Percentiles rank a stretch among this genome's conserved stretches.
phyloP scores from a whole-genome alignment of 306 rosid species.

The Nissolia schottii region DNA sequence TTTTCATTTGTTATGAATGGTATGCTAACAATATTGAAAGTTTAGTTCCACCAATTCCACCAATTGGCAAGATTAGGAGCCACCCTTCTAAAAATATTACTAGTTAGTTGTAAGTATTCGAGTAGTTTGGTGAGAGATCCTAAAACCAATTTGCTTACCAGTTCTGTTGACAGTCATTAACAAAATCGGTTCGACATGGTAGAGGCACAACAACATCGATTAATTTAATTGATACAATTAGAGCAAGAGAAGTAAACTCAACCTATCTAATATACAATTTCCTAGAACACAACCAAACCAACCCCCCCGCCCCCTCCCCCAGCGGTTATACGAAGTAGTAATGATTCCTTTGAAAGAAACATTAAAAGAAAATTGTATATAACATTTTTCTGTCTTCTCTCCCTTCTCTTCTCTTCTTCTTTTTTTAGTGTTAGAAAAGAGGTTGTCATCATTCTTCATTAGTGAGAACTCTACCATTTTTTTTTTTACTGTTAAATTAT shows the following conservation, averaged over 20 bases:
- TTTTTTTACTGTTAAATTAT: too few species aligned
- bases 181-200: too few species aligned
- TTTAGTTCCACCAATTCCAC: constrained; percentile 26
- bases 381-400: too few species aligned
- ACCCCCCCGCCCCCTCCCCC: too few species aligned
- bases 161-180: background rate
- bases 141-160: background rate
- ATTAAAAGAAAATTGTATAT: too few species aligned
- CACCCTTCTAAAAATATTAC: background rate
- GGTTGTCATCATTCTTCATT: too few species aligned
- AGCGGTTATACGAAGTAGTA: background rate
- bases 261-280: background rate
- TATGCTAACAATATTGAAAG: background rate
- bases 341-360: background rate
- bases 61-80: constrained; percentile 16
- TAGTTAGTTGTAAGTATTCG: constrained; percentile 3
- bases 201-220: background rate
- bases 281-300: too few species aligned
- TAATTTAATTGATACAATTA: background rate
- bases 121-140: constrained; percentile 1
- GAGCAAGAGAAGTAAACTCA: background rate
- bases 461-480: too few species aligned
- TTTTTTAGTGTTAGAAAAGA: too few species aligned
- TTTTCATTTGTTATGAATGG: background rate
- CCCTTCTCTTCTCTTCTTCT: too few species aligned